Evolutionary conservation across 345 rosid genomes (phyloP), one percentile per base, ranked within the genome.

Genomic region (Mercurialis annua): DNA sequence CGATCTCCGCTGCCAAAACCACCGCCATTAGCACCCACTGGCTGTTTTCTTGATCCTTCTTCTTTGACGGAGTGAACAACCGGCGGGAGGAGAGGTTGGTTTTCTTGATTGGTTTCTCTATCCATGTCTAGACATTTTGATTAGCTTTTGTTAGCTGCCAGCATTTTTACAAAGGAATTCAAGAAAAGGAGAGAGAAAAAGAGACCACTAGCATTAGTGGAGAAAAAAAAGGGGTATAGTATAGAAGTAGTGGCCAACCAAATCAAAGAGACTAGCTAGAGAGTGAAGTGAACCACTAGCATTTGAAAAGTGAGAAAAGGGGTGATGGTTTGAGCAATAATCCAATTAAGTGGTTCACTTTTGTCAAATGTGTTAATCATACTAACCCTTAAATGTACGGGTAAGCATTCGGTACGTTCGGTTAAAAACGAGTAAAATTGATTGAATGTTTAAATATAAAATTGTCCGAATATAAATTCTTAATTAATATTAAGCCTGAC

Each of bases 81-180:
- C 48, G 27, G 26, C 62, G 48, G 71, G 75, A 70, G 75, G 82
- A 70, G 81, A 73, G 82, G 71, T 55, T 88, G 81, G 75, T 42
- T 62, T 33, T 69, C 81, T 66, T 76, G 82, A 65, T 67, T 82
- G 29, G 58, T 77, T 68, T 85, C 89, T 72, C 77, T 87, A 65
- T 88, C 92, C 96, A 88, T 87, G 68, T 78, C 87, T 81, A n/a
- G 30, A 61, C 27, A n/a, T 29, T 62, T 69, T 59, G 3, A 4
- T 53, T 34, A 59, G 47, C 63, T 51, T 47, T 12, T 49, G 72
- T 71, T 58, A 82, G 76, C 82, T 64, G 85, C 69, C 73, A 77
- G 60, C 80, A 74, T 62, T 46, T 15, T 50, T n/a, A 21, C 20
- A 24, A 11, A 21, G 40, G 65, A 61, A 56, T 59, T 57, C 43